A percentile compares a stretch with the other conserved stretches of the same genome.
phyloP scores from a whole-genome alignment of 176 grass and related monocot genomes.

The Ampelocalamus luodianensis region DNA sequence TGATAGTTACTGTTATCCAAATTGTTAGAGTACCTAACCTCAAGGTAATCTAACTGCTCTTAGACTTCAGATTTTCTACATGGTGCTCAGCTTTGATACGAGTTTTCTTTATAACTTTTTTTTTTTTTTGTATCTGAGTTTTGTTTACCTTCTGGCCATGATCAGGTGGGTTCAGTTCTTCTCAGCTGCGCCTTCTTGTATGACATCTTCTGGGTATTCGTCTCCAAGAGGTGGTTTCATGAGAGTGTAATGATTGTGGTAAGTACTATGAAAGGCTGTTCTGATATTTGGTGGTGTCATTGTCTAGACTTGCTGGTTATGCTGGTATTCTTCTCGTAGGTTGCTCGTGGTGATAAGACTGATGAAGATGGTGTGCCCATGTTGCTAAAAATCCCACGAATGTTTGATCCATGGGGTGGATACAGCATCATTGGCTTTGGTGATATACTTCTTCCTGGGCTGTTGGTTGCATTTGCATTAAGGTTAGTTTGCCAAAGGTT shows the following conservation, averaged over 20 bases:
- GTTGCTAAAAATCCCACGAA: constrained; percentile 90
- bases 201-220: constrained; percentile 97
- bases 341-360: constrained; percentile 89
- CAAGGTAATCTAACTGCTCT: constrained; percentile 63
- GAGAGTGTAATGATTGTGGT: constrained; percentile 99
- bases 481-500: constrained; percentile 50
- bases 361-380: constrained; percentile 95
- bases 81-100: constrained; percentile 9
- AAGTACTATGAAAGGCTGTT: constrained; percentile 32
- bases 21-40: constrained; percentile 94
- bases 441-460: constrained; percentile 93
- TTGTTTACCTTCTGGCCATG: constrained; percentile 24
- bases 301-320: constrained; percentile 27
- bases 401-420: constrained; percentile 97
- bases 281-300: neutral
- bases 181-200: constrained; percentile 94
- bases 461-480: constrained; percentile 84
- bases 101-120: constrained; percentile 9
- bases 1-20: constrained; percentile 95
- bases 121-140: neutral
- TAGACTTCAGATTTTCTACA: neutral
- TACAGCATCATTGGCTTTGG: constrained; percentile 97
- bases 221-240: constrained; percentile 93
- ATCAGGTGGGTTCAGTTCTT: constrained; percentile 91
- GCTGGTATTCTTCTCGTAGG: constrained; percentile 42